These are phyloP conservation scores for Pseudocohnilembus persalinus DNA, from an alignment of 169 alveolate genomes.

Conservation along the genomic window DNA sequence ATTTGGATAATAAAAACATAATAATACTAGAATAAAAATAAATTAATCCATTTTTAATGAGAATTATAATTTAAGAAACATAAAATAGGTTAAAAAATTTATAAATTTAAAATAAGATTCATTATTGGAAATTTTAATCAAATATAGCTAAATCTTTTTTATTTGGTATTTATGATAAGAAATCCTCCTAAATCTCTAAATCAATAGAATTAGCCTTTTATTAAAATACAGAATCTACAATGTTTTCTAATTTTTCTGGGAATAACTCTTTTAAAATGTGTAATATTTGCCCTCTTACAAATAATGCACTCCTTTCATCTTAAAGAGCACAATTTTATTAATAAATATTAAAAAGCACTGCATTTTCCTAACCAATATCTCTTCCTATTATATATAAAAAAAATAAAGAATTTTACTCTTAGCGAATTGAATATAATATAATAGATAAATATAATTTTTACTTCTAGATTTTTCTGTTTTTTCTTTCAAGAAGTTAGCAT, in stretches of 20 bases:
- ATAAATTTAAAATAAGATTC: too few species aligned
- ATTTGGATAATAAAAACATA: too few species aligned
- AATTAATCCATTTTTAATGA: too few species aligned
- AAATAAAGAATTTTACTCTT: background rate
- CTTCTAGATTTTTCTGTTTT: slow-evolving; percentile 15
- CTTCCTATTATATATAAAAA: background rate
- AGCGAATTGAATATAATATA: too few species aligned
- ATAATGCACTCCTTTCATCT: background rate
- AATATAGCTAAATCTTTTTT: background rate
- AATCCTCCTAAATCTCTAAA: background rate
- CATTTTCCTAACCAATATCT: background rate
- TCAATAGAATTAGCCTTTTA: background rate
- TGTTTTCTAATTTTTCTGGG: background rate
- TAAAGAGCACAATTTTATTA: background rate
- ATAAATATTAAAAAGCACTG: background rate
- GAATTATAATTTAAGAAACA: too few species aligned
- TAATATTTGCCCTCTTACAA: background rate
- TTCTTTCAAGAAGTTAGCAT: background rate
- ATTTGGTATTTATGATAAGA: background rate
- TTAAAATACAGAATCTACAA: background rate
- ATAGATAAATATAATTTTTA: background rate
- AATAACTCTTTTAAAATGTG: background rate
- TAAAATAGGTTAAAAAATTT: too few species aligned
- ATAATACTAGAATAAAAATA: too few species aligned
- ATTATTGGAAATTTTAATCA: background rate